These are phyloP conservation scores for Coemansia asiatica DNA, from an alignment of 192 early-diverging fungal species.

Conservation along the genomic window DNA sequence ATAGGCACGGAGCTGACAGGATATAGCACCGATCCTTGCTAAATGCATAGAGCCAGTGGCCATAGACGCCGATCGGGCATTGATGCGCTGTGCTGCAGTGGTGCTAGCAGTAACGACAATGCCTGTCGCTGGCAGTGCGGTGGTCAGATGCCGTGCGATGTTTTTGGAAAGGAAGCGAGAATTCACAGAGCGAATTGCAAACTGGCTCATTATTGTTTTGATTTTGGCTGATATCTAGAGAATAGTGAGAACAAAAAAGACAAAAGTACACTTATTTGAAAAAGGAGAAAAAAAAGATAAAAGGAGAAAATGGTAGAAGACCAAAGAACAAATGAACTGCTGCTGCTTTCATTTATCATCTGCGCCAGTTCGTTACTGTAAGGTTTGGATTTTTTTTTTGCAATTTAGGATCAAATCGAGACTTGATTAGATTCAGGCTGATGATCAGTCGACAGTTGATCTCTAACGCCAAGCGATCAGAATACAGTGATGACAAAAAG, in stretches of 20 bases:
- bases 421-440: no score
- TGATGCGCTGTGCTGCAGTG: background rate
- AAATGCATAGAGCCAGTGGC: background rate
- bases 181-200: constrained; percentile 27
- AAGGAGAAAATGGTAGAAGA: no score
- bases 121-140: background rate
- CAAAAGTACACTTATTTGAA: background rate
- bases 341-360: no score
- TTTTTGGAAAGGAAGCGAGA: constrained; percentile 13
- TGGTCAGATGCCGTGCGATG: constrained; percentile 4
- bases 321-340: background rate
- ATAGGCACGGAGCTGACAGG: constrained; percentile 24
- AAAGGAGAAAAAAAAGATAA: background rate
- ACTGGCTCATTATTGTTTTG: constrained; percentile 41
- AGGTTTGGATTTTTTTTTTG: no score
- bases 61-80: background rate
- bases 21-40: background rate
- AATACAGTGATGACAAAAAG: no score
- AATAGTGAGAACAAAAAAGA: background rate
- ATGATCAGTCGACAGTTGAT: no score
- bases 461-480: no score
- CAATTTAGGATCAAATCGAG: background rate
- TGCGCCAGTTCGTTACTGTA: no score
- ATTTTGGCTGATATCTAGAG: background rate
- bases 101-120: background rate